These are phyloP conservation scores for Auricularia sp. DNA, from an alignment of 768 basidiomycete genomes.

Conservation along the genomic window DNA sequence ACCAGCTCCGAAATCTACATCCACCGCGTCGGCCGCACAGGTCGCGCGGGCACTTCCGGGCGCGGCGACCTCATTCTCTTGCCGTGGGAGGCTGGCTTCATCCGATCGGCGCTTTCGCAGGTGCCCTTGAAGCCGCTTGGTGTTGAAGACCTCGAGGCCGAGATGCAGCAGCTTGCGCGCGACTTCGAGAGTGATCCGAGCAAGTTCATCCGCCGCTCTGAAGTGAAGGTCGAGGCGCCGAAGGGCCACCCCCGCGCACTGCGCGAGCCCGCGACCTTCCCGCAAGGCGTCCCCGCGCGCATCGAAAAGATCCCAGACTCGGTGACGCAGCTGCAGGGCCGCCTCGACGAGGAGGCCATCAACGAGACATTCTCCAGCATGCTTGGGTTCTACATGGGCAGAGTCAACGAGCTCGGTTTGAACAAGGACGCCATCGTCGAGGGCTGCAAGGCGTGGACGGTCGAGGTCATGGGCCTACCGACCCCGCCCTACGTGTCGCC, in stretches of 20 bases:
- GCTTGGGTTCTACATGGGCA: conserved; percentile 62
- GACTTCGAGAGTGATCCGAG: conserved; percentile 38
- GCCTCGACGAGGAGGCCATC: conserved; percentile 40
- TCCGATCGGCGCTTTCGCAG: conserved; percentile 48
- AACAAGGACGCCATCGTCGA: conserved; percentile 36
- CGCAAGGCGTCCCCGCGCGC: conserved; percentile 11
- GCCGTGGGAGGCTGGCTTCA: conserved; percentile 69
- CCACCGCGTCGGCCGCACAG: conserved; percentile 80
- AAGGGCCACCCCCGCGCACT: conserved; percentile 1
- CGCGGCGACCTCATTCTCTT: conserved; percentile 73
- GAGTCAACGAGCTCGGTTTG: conserved; percentile 38
- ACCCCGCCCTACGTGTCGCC: conserved; percentile 42
- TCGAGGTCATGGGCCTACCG: conserved; percentile 42
- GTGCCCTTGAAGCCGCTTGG: conserved; percentile 62
- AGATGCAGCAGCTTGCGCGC: conserved; percentile 38
- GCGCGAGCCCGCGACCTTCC: conserved; percentile 9
- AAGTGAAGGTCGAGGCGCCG: conserved; percentile 1
- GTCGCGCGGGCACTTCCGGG: conserved; percentile 50
- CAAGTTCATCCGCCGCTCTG: conserved; percentile 20
- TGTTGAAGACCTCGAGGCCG: conserved; percentile 33
- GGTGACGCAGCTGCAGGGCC: conserved; percentile 8
- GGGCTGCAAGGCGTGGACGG: conserved; percentile 54
- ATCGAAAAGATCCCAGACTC: conserved; percentile 15
- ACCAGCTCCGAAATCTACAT: conserved; percentile 60
- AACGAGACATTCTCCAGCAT: conserved; percentile 54